Evolutionary conservation across 345 rosid genomes (phyloP).

Genomic region (Anastatica hierochuntica): DNA sequence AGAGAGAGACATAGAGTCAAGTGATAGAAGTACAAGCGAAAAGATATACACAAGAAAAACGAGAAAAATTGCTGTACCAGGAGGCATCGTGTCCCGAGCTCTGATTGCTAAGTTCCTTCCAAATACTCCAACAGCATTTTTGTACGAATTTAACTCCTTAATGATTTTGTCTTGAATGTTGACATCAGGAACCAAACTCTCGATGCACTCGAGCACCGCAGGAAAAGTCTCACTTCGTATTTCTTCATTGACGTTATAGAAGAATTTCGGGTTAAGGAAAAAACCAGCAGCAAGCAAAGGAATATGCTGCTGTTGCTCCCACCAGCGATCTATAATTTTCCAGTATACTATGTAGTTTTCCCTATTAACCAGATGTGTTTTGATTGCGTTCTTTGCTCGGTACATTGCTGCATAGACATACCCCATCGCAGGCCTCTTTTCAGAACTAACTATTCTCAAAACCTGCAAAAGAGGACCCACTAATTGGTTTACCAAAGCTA

Average conservation of each 20-base stretch:
- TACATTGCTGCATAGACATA: constrained; percentile 67
- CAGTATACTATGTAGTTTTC: constrained; percentile 65
- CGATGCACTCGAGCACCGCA: constrained; percentile 78
- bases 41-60: no score
- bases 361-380: constrained; percentile 53
- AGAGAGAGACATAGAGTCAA: no score
- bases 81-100: constrained; percentile 67
- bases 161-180: constrained; percentile 61
- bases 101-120: constrained; percentile 84
- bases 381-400: constrained; percentile 68
- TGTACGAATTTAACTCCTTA: constrained; percentile 61
- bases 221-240: constrained; percentile 49
- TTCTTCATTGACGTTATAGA: constrained; percentile 59
- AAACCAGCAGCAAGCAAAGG: constrained; percentile 82
- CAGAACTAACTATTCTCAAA: constrained; percentile 40
- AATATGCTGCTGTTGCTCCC: constrained; percentile 54
- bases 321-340: constrained; percentile 66
- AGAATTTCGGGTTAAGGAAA: constrained; percentile 80
- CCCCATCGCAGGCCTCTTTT: constrained; percentile 75
- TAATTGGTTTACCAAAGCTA: constrained; percentile 37
- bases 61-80: constrained; percentile 59
- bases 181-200: constrained; percentile 62
- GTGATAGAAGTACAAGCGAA: no score
- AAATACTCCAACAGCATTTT: constrained; percentile 70
- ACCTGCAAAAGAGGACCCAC: constrained; percentile 57